Conservation (phyloP, 2,329 filamentous ascomycete species). For the Penicillium sp. region DNA sequence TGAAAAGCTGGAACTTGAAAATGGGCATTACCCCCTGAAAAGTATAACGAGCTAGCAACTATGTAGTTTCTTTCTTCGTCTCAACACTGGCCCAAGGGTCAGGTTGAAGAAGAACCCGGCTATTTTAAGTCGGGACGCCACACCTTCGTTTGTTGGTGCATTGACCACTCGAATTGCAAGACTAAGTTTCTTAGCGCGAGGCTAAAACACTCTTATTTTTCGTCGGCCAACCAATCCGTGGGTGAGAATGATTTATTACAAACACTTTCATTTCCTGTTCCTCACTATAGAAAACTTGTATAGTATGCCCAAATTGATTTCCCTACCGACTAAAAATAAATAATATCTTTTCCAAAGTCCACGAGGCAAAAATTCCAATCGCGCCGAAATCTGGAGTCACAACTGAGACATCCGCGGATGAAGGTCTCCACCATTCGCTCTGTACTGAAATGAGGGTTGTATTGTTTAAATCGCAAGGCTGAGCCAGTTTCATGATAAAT, state of each 20-base stretch:
- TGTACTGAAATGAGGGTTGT: too few species aligned
- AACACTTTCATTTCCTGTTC: too few species aligned
- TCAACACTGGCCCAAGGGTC: background rate
- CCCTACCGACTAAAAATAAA: slow-evolving; percentile 1
- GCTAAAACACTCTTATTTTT: background rate
- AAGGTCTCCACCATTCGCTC: background rate
- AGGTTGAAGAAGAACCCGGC: background rate
- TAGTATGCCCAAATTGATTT: too few species aligned
- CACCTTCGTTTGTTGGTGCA: background rate
- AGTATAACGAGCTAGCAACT: too few species aligned
- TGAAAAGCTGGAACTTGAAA: too few species aligned
- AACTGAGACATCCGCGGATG: slow-evolving; percentile 3
- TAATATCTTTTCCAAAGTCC: too few species aligned
- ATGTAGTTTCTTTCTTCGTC: too few species aligned
- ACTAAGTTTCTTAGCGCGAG: too few species aligned
- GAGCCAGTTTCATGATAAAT: background rate
- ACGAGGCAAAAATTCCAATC: background rate
- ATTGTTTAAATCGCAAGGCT: background rate
- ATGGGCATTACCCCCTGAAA: too few species aligned
- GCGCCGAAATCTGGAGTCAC: background rate
- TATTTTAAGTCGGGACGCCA: slow-evolving; percentile 8
- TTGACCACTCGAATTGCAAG: too few species aligned
- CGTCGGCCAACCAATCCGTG: background rate
- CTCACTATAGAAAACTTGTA: too few species aligned
- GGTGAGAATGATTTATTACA: background rate